These are phyloP conservation scores for Penicillium nucicola DNA, from an alignment of 495 filamentous ascomycete species.

Conservation along the genomic window DNA sequence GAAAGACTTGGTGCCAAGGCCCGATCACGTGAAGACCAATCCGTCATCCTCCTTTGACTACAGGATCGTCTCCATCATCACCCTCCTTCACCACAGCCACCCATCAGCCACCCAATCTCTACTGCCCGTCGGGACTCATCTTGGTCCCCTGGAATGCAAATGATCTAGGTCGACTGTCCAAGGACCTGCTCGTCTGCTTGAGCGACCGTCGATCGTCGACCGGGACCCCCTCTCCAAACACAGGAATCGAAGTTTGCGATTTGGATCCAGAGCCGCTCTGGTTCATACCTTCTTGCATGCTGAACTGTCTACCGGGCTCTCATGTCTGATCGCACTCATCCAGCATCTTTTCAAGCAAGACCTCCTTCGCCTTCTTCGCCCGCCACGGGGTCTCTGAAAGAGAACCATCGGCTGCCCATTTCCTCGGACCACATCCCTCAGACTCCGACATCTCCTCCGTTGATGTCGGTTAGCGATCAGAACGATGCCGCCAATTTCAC, in stretches of 20 bases:
- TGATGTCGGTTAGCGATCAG: constrained; percentile 51
- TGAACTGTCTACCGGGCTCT: constrained; percentile 15
- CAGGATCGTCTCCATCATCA: constrained; percentile 30
- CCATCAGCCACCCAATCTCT: constrained; percentile 23
- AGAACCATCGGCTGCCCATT: constrained; percentile 25
- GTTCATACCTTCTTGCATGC: constrained; percentile 7
- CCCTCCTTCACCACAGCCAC: constrained; percentile 21
- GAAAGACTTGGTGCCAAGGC: constrained; percentile 4
- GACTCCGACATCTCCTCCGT: constrained; percentile 49
- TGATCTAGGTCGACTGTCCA: constrained; percentile 34
- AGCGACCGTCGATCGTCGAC: constrained; percentile 38
- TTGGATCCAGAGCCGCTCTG: constrained; percentile 15
- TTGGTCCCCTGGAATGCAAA: constrained; percentile 38
- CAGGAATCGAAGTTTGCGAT: constrained; percentile 19
- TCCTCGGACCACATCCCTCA: constrained; percentile 40
- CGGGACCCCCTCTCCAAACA: constrained; percentile 25
- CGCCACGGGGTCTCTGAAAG: constrained; percentile 38
- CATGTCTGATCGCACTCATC: constrained; percentile 46
- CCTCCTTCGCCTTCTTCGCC: constrained; percentile 47
- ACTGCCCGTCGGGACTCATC: constrained; percentile 9
- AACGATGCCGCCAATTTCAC: constrained; percentile 46
- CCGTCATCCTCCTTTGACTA: constrained; percentile 38
- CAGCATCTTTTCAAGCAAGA: constrained; percentile 35
- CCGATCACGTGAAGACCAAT: constrained; percentile 35
- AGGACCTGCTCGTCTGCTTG: constrained; percentile 39